phyloP scores from a whole-genome alignment of 306 rosid genomes.

The Lupinus albus region DNA sequence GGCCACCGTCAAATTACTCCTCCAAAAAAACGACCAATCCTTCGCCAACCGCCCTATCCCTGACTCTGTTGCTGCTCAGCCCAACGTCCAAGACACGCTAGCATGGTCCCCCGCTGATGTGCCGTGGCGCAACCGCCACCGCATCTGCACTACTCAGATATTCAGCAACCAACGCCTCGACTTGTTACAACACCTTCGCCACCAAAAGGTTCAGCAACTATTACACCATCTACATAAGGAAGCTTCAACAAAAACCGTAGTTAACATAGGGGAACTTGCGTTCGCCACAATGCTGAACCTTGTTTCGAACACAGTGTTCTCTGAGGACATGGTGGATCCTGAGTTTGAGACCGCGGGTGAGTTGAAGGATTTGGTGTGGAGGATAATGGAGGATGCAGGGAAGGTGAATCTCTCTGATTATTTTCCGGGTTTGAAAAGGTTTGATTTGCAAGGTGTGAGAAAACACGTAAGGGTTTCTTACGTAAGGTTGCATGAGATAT shows the following conservation, averaged over 20 bases:
- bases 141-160: slow-evolving; percentile 55
- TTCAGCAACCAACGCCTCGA: slow-evolving; percentile 58
- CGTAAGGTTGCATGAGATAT: slow-evolving; percentile 53
- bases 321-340: slow-evolving; percentile 57
- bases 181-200: slow-evolving; percentile 51
- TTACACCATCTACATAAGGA: slow-evolving; percentile 40
- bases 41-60: slow-evolving; percentile 54
- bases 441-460: slow-evolving; percentile 59
- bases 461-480: slow-evolving; percentile 54
- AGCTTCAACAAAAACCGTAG: background rate
- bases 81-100: slow-evolving; percentile 57
- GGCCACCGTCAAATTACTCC: slow-evolving; percentile 52
- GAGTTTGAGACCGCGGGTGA: slow-evolving; percentile 55
- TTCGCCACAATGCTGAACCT: slow-evolving; percentile 59
- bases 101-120: slow-evolving; percentile 58
- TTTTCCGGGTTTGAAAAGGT: slow-evolving; percentile 49
- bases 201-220: slow-evolving; percentile 49
- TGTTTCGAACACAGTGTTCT: slow-evolving; percentile 59
- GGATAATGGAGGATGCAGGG: slow-evolving; percentile 71
- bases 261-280: slow-evolving; percentile 45
- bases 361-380: slow-evolving; percentile 62
- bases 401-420: slow-evolving; percentile 57
- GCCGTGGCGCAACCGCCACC: slow-evolving; percentile 61
- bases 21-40: slow-evolving; percentile 55
- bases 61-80: slow-evolving; percentile 55